These are phyloP conservation scores for Artemisia annua DNA, from an alignment of 129 eudicot species.

Conservation along the genomic window DNA sequence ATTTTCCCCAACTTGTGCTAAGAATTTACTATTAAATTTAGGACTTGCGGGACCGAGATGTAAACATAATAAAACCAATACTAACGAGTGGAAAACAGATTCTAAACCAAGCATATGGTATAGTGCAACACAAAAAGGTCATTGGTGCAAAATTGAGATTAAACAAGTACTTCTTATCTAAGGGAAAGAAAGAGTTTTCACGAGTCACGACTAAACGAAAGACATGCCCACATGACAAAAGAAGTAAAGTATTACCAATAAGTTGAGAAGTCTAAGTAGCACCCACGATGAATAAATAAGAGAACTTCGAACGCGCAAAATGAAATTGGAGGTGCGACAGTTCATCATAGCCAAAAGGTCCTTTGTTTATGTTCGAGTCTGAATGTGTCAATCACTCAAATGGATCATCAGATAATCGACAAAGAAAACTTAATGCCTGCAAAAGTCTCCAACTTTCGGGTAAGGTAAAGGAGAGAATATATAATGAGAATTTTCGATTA, in stretches of 20 bases:
- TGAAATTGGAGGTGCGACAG: background rate
- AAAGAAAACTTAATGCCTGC: background rate
- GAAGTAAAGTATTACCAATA: slow-evolving; percentile 13
- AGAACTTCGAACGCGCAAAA: background rate
- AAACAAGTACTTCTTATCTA: background rate
- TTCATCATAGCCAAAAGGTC: slow-evolving; percentile 2
- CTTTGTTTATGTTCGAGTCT: background rate
- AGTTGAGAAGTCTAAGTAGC: background rate
- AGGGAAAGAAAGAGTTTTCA: too few species aligned
- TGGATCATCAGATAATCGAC: background rate
- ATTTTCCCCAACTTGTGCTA: too few species aligned
- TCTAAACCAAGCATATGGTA: too few species aligned
- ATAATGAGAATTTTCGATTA: slow-evolving; percentile 2
- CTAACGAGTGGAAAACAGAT: too few species aligned
- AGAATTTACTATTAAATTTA: too few species aligned
- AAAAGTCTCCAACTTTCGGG: background rate
- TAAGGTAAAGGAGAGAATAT: background rate
- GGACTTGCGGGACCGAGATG: too few species aligned
- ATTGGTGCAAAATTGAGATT: slow-evolving; percentile 8
- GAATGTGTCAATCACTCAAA: background rate
- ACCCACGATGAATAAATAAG: background rate
- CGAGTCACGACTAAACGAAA: background rate
- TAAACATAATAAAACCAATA: too few species aligned
- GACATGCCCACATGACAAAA: background rate
- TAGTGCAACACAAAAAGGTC: too few species aligned